A percentile compares a stretch with the other conserved stretches of the same genome.
Evolutionary conservation across 1,139 yeast species (phyloP).

Genomic region (Saccharomyces hybrid): DNA sequence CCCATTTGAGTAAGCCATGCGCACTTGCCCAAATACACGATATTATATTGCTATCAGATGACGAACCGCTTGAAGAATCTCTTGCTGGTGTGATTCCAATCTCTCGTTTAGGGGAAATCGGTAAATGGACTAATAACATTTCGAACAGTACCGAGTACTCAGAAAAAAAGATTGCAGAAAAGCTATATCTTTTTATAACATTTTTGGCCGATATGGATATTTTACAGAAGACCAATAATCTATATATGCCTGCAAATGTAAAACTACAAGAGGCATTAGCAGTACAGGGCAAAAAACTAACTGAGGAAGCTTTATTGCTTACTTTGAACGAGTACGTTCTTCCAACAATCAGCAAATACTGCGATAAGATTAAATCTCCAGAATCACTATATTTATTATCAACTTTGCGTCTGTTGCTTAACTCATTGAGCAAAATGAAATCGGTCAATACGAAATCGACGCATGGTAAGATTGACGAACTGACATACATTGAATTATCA

Average conservation of each 20-base stretch:
- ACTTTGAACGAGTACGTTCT: conserved; percentile 31
- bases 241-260: conserved; percentile 5
- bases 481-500: conserved; percentile 58
- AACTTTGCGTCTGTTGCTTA: conserved; percentile 24
- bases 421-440: conserved; percentile 19
- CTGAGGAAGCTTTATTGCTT: conserved; percentile 32
- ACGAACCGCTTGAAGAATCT: conserved; percentile 7
- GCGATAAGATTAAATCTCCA: conserved; percentile 12
- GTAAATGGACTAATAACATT: conserved; percentile 18
- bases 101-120: conserved; percentile 7
- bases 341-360: conserved; percentile 10
- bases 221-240: conserved; percentile 7
- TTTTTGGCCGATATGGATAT: conserved; percentile 13
- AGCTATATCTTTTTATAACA: conserved; percentile 6
- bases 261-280: conserved; percentile 5
- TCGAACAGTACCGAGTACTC: conserved; percentile 7
- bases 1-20: conserved; percentile 11
- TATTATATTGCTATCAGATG: conserved; percentile 7
- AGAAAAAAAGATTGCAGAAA: conserved; percentile 3
- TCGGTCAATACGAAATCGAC: conserved; percentile 35
- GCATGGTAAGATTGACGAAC: conserved; percentile 42
- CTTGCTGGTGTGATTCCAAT: conserved; percentile 16
- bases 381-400: conserved; percentile 34
- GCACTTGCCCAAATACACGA: conserved; percentile 19
- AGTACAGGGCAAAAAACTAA: conserved; percentile 1